Conservation (phyloP, 495 filamentous ascomycete genomes). For the Annulohypoxylon maeteangense region DNA sequence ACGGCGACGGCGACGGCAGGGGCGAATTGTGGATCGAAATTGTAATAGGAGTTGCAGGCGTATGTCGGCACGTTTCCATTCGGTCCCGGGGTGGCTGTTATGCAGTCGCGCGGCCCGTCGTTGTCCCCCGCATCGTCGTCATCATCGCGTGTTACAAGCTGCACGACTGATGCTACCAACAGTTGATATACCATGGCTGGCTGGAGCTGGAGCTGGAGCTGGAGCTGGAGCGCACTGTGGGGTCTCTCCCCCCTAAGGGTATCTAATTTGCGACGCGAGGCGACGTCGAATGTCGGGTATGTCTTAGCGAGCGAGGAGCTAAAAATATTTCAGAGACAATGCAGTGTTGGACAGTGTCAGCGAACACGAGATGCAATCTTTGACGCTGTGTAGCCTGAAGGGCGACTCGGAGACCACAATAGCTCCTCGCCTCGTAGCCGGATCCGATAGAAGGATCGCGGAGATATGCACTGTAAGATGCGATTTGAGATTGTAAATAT, state of each 20-base stretch:
- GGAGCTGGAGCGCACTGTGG: constrained; percentile 8
- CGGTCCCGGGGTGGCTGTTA: constrained; percentile 50
- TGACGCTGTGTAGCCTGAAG: constrained; percentile 23
- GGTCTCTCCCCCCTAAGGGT: neutral
- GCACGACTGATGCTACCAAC: constrained; percentile 18
- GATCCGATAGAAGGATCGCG: neutral
- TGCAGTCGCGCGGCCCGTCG: constrained; percentile 30
- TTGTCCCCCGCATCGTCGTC: constrained; percentile 4
- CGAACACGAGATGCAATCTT: constrained; percentile 11
- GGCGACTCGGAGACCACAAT: neutral
- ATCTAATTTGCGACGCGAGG: constrained; percentile 23
- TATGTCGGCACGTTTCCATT: constrained; percentile 54
- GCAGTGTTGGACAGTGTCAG: constrained; percentile 1
- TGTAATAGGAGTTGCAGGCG: constrained; percentile 57
- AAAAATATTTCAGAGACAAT: constrained; percentile 21
- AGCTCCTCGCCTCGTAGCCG: neutral
- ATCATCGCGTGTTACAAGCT: constrained; percentile 25
- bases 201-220: neutral
- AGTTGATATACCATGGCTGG: neutral
- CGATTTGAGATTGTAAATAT: neutral
- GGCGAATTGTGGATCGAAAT: constrained; percentile 51
- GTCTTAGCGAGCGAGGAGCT: neutral
- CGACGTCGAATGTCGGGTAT: neutral
- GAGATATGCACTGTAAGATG: neutral
- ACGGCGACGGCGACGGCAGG: constrained; percentile 48